A percentile compares a stretch with the other conserved stretches of the same genome.
Conservation (phyloP, 140 eudicot species). For the Erigeron philadelphicus region DNA sequence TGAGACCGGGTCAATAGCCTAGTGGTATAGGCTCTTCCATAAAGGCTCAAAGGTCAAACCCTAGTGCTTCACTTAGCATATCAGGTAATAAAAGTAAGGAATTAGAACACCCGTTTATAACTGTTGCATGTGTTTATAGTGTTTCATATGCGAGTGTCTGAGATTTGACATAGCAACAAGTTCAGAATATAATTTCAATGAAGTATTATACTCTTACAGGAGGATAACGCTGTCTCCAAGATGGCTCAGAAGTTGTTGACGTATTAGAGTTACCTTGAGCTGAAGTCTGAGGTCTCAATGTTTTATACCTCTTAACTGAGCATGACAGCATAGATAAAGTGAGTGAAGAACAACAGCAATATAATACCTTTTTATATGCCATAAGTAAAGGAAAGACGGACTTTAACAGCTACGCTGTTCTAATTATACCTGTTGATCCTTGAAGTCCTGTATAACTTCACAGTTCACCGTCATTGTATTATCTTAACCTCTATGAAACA, state of each 20-base stretch:
- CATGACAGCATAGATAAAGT: slow-evolving; percentile 23
- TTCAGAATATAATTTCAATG: slow-evolving; percentile 11
- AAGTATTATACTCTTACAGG: slow-evolving; percentile 46
- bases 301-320: slow-evolving; percentile 64
- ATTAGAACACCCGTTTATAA: neutral
- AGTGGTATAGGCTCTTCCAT: neutral
- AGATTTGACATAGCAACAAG: neutral
- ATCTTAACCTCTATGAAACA: neutral
- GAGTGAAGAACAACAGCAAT: slow-evolving; percentile 1
- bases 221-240: slow-evolving; percentile 82
- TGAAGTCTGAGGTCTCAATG: slow-evolving; percentile 57
- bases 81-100: neutral
- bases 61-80: neutral
- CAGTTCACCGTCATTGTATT: neutral
- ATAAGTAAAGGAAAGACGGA: slow-evolving; percentile 3
- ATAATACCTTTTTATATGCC: slow-evolving; percentile 20
- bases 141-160: slow-evolving; percentile 9
- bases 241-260: slow-evolving; percentile 60
- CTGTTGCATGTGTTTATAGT: neutral
- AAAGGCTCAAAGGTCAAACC: neutral
- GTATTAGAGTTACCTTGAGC: slow-evolving; percentile 58
- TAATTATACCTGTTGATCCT: neutral
- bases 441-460: slow-evolving; percentile 6
- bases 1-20: too few species aligned
- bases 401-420: neutral